Conservation (phyloP, 345 rosid species). For the Orychophragmus violaceus region DNA sequence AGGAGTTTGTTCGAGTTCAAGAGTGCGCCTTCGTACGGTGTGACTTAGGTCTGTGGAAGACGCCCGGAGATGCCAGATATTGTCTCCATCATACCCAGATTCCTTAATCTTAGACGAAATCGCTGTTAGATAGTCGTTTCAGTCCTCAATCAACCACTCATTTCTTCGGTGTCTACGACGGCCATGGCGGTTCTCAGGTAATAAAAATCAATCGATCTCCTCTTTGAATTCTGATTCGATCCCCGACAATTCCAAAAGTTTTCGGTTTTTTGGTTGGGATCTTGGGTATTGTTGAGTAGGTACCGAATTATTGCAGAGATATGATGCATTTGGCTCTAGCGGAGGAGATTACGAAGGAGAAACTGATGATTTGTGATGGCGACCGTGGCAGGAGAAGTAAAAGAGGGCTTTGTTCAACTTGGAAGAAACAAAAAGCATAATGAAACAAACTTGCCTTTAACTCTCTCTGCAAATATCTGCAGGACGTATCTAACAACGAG, state of each 20-base stretch:
- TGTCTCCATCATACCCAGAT: constrained; percentile 41
- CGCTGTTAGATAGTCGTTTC: constrained; percentile 18
- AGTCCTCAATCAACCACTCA: constrained; percentile 33
- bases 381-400: too few relatives aligned
- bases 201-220: neutral
- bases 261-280: neutral
- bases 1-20: constrained; percentile 37
- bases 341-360: too few relatives aligned
- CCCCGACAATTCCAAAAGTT: neutral
- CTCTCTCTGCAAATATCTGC: constrained; percentile 85
- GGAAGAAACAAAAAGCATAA: neutral
- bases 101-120: constrained; percentile 34
- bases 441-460: constrained; percentile 56
- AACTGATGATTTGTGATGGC: too few relatives aligned
- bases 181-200: constrained; percentile 8
- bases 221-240: neutral
- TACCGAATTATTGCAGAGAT: constrained; percentile 57
- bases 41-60: constrained; percentile 53
- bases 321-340: too few relatives aligned
- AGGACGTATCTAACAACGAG: constrained; percentile 59
- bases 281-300: constrained; percentile 34
- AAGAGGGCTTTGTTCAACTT: too few relatives aligned
- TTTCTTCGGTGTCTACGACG: constrained; percentile 49
- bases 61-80: constrained; percentile 82
- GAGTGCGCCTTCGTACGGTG: constrained; percentile 49